Base-by-base conservation (phyloP, 345 rosid genomes). In the Citrus reticulata region DNA sequence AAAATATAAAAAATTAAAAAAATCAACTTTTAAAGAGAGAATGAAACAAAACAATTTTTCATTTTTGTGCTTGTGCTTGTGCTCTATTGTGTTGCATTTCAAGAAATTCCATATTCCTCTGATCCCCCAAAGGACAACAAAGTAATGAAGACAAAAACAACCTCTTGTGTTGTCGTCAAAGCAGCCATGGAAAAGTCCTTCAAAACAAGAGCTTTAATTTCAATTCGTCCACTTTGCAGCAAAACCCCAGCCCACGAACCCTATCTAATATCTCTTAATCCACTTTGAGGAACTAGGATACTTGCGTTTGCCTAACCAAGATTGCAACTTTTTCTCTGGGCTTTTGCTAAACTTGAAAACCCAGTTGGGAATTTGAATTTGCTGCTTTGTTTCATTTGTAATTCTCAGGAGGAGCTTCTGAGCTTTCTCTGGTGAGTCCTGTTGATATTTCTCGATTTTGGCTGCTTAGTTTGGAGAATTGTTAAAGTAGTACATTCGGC, bases 71-170 rank as follows among this genome's bases (percentile, higher is more conserved):
- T 46, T 46, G 51, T 46, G 51, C 51, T 46, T 13, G 51, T 46
- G 51, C 17, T 11, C 51, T 46, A 13, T 46, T 46, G 51, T 13
- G n/a, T 63, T 86, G 89, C 46, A 70, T 80, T 80, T 82, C 90
- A 77, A 88, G 91, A 90, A 90, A 91, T 90, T 91, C 95, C 86
- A 81, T 86, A 82, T 90, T 87, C 90, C 82, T 84, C 81, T 79
- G 86, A 81, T 70, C 76, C 79, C 67, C 84, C 87, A 82, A 82
- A 79, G 78, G 86, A 87, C 88, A 86, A 83, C 84, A 85, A 83
- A 82, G 60, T 86, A 77, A 79, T 86, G 88, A 78, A 74, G 93
- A 91, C 93, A 91, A 91, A 88, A 81, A 55, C 88, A 79, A 76
- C 85, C 84, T 80, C 88, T 80, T 84, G 84, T 77, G 51, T 85